Conservation (phyloP, 768 basidiomycete species). For the Butyriboletus loyo region DNA sequence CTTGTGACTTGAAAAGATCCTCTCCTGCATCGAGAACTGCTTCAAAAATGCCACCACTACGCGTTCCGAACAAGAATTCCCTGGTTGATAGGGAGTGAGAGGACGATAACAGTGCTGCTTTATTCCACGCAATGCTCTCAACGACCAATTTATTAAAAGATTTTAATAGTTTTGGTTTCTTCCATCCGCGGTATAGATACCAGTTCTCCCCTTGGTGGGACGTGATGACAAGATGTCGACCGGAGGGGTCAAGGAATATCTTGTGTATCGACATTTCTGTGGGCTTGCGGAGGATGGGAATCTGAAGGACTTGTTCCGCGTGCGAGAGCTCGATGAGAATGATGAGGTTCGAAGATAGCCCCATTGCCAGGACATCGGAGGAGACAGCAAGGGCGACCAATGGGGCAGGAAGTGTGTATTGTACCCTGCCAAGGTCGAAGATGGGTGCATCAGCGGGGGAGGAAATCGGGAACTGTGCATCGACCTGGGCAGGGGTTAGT, state of each 20-base stretch:
- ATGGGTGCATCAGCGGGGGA: constrained; percentile 50
- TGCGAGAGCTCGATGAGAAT: constrained; percentile 88
- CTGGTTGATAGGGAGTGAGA: constrained; percentile 71
- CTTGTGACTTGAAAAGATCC: constrained; percentile 87
- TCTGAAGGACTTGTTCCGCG: constrained; percentile 80
- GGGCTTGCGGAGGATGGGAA: constrained; percentile 72
- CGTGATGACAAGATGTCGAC: constrained; percentile 84
- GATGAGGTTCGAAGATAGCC: constrained; percentile 67
- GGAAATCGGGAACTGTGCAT: constrained; percentile 21
- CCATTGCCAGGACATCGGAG: constrained; percentile 87
- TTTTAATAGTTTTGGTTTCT: constrained; percentile 78
- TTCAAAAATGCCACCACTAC: constrained; percentile 85
- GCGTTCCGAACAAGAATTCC: constrained; percentile 83
- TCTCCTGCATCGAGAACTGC: constrained; percentile 88
- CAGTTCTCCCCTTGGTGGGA: constrained; percentile 90
- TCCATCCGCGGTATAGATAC: constrained; percentile 81
- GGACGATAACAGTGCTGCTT: constrained; percentile 57
- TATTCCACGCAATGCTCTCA: constrained; percentile 92
- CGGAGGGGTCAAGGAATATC: constrained; percentile 90
- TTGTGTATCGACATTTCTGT: constrained; percentile 76
- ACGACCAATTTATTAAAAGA: constrained; percentile 78
- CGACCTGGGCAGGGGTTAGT: constrained; percentile 28
- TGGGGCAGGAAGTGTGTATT: constrained; percentile 84
- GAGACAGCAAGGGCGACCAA: constrained; percentile 79
- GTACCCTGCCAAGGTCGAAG: constrained; percentile 85